A percentile compares a stretch with the other conserved stretches of the same genome.
These are phyloP conservation scores for Cyberlindnera maritima DNA, from an alignment of 805 yeast species.

Conservation along the genomic window DNA sequence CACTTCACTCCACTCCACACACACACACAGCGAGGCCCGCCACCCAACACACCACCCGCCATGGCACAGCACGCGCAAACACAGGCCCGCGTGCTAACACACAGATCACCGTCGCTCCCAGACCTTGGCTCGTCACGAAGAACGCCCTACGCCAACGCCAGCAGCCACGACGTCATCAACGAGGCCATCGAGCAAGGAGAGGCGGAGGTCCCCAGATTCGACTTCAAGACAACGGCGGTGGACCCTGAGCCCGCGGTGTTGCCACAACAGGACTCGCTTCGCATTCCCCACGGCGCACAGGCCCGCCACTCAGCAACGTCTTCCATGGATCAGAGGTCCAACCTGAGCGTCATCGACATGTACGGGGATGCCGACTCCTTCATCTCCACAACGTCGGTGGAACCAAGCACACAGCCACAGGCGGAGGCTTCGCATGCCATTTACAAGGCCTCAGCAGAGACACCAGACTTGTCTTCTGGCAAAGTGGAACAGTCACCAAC, in stretches of 20 bases:
- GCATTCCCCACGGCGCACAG: not conserved
- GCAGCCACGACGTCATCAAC: not conserved
- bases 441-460: not conserved
- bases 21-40: no score
- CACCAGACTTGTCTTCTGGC: not conserved
- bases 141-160: constrained; percentile 1
- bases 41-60: no score
- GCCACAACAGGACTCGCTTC: not conserved
- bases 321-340: constrained; percentile 25
- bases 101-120: constrained; percentile 13
- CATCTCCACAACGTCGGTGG: constrained; percentile 3
- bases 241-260: not conserved
- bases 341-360: constrained; percentile 36
- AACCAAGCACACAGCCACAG: not conserved
- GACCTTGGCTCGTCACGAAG: constrained; percentile 7
- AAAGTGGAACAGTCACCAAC: not conserved
- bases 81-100: constrained; percentile 4
- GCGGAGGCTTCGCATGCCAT: not conserved
- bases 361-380: constrained; percentile 30
- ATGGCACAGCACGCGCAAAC: constrained; percentile 1
- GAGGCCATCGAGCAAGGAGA: not conserved
- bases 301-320: constrained; percentile 4
- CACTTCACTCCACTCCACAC: no score
- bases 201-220: not conserved
- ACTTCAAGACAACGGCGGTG: not conserved